phyloP scores from a whole-genome alignment of 106 monocot species.

The Platanthera guangdongensis region DNA sequence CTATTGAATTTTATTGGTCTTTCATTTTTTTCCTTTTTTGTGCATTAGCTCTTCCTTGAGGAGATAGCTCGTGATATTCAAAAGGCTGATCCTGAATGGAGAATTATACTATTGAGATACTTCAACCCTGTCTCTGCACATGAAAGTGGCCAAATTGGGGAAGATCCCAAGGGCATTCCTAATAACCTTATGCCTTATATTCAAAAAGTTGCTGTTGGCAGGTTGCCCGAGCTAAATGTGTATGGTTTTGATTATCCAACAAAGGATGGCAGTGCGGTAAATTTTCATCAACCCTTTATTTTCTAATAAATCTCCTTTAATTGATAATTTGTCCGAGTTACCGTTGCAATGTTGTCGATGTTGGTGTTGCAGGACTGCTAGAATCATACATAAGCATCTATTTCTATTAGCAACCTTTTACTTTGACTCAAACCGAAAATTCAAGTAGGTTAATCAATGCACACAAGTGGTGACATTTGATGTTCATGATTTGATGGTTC shows the following conservation, averaged over 20 bases:
- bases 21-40: not conserved
- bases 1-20: not conserved
- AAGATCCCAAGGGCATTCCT: slow-evolving; percentile 89
- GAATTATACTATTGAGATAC: slow-evolving; percentile 80
- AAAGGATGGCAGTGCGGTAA: slow-evolving; percentile 83
- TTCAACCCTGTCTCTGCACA: slow-evolving; percentile 97
- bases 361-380: not conserved
- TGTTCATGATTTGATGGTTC: not conserved
- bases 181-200: slow-evolving; percentile 98
- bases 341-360: not conserved
- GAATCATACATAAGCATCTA: too few relatives aligned
- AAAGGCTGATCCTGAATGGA: slow-evolving; percentile 54
- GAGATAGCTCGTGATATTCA: slow-evolving; percentile 79
- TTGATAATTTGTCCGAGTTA: not conserved
- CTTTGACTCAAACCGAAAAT: too few relatives aligned
- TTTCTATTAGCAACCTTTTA: too few relatives aligned
- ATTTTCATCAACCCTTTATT: not conserved
- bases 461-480: not conserved
- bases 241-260: slow-evolving; percentile 86
- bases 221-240: slow-evolving; percentile 57
- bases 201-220: slow-evolving; percentile 91
- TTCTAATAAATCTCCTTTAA: not conserved
- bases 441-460: not conserved
- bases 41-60: slow-evolving; percentile 76
- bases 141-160: slow-evolving; percentile 83